Base-by-base conservation (phyloP, 2,329 filamentous ascomycete species). In the Fusarium sp. region DNA sequence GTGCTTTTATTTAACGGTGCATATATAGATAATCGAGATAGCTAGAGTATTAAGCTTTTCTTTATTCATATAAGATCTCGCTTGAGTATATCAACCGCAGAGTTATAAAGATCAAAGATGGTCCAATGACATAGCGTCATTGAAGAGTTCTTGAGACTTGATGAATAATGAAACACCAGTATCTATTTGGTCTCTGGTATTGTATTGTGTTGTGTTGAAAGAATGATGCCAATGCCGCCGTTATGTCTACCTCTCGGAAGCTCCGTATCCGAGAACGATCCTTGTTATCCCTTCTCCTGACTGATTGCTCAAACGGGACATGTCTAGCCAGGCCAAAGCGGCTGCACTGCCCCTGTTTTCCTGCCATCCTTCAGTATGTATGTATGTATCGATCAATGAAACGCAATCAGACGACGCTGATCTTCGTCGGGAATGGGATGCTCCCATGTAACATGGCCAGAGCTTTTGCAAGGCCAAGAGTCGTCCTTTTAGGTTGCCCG, bases 361-460 rank as follows among this genome's bases (percentile, higher is more conserved):
- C n/a, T 47, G 58, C 39, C 57, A 51, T 69, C 57, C 41, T 28
- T n/a, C 48, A 51, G 45, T 42, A 36, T 10, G n/a, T n/a, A n/a
- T n/a, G n/a, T n/a, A n/a, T 18, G 35, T 39, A 68, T 56, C 50
- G 57, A 56, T 68, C 50, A 55, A 41, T 63, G 65, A 45, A 68
- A 68, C 64, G 61, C 56, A 45, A 59, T 53, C 39, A 65, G 42
- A 48, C 51, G 33, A 33, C 31, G 44, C 39, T 64, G 66, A 64
- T 69, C 66, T 69, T 57, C n/a, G 39, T 69, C 33, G 45, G 50
- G 53, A 36, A 39, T 51, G 51, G 26, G 26, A 54, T 56, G 24
- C 30, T 39, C 22, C 18, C 35, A 53, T 53, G 48, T 26, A 68
- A 62, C 55, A 33, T 70, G 70, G 64, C 51, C 64, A 58, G 50